phyloP scores from a whole-genome alignment of 2,329 filamentous ascomycete genomes.

The Pseudonectria foliicola region DNA sequence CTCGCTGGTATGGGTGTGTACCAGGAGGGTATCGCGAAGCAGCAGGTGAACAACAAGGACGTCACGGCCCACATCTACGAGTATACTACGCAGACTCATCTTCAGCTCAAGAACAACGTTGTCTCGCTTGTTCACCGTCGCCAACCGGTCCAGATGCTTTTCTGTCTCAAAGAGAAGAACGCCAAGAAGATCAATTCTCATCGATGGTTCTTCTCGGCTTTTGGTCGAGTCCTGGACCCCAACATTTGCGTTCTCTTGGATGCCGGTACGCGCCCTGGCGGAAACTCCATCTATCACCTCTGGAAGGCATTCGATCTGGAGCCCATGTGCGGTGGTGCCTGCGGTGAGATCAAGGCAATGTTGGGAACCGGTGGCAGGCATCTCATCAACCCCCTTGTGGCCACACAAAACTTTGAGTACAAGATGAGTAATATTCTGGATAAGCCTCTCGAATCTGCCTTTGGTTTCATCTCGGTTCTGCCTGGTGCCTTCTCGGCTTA shows the following conservation, averaged over 20 bases:
- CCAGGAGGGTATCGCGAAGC: slow-evolving; percentile 96
- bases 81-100: slow-evolving; percentile 79
- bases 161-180: slow-evolving; percentile 98
- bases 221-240: slow-evolving; percentile 83
- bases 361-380: slow-evolving; percentile 77
- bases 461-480: slow-evolving; percentile 94
- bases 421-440: slow-evolving; percentile 99
- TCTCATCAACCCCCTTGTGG: slow-evolving; percentile 86
- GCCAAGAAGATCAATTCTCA: slow-evolving; percentile 99
- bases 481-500: slow-evolving; percentile 99
- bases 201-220: slow-evolving; percentile 97
- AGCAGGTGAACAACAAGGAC: slow-evolving; percentile 93
- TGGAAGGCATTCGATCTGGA: slow-evolving; percentile 99
- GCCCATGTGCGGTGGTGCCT: slow-evolving; percentile 94
- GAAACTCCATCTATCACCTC: slow-evolving; percentile 91
- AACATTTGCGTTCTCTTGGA: slow-evolving; percentile 97
- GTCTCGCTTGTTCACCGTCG: slow-evolving; percentile 78
- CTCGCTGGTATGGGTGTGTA: slow-evolving; percentile 93
- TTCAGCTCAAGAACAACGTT: slow-evolving; percentile 84
- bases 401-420: slow-evolving; percentile 98
- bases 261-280: slow-evolving; percentile 89
- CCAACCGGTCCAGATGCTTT: slow-evolving; percentile 91
- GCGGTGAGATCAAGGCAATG: slow-evolving; percentile 99
- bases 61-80: slow-evolving; percentile 98
- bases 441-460: slow-evolving; percentile 93